phyloP scores from a whole-genome alignment of 176 grass and related monocot genomes.

The Saccharum spontaneum region DNA sequence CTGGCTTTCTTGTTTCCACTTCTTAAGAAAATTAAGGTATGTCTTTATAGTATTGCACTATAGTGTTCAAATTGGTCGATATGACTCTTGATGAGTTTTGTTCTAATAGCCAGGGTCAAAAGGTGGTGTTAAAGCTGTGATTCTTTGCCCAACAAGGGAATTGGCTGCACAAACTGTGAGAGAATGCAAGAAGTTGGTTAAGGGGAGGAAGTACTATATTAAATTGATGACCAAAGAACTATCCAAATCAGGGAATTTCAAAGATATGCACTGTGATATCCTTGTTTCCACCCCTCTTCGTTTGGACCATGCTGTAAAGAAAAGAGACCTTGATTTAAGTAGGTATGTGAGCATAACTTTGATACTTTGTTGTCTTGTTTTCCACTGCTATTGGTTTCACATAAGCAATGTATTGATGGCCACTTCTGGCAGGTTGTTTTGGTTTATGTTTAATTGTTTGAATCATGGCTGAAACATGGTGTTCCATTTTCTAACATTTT shows the following conservation, averaged over 20 bases:
- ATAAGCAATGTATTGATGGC: neutral
- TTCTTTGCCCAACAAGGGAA: conserved; percentile 96
- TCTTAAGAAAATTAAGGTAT: conserved; percentile 96
- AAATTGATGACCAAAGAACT: conserved; percentile 98
- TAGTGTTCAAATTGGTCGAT: neutral
- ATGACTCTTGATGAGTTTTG: conserved; percentile 11
- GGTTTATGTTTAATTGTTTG: conserved; percentile 10
- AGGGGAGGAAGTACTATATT: conserved; percentile 80
- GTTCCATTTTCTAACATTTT: neutral
- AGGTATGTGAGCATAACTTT: conserved; percentile 51
- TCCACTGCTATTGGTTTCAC: neutral
- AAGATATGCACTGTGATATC: conserved; percentile 88
- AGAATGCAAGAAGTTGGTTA: conserved; percentile 88
- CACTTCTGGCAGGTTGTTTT: neutral
- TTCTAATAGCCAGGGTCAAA: conserved; percentile 93
- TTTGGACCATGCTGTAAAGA: conserved; percentile 67
- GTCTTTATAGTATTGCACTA: conserved; percentile 13
- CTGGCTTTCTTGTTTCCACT: conserved; percentile 84
- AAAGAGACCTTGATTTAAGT: conserved; percentile 88
- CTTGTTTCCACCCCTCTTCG: conserved; percentile 91
- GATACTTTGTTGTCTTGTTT: neutral
- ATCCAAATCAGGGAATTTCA: conserved; percentile 83
- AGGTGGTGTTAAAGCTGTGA: conserved; percentile 75
- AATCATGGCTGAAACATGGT: neutral
- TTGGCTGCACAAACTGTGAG: conserved; percentile 83